These are phyloP conservation scores for Trichoderma sp. DNA, from an alignment of 2,329 filamentous ascomycete species.

Conservation along the genomic window DNA sequence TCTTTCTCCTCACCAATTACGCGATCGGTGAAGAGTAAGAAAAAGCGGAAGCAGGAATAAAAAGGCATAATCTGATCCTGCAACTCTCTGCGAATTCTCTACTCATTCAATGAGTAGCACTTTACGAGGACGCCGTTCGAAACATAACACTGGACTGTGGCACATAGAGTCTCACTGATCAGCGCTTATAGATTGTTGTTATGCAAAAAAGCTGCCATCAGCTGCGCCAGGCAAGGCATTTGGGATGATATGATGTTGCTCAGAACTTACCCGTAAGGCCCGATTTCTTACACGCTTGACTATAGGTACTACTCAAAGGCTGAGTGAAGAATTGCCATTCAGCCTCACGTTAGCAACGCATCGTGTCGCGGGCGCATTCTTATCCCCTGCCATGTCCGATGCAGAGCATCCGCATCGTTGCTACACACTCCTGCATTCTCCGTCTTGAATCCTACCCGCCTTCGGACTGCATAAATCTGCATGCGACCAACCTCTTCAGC, in stretches of 20 bases:
- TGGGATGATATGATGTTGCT: not conserved
- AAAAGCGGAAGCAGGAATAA: not conserved
- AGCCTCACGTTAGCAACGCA: slow-evolving; percentile 24
- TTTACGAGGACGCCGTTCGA: not conserved
- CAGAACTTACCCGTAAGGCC: not conserved
- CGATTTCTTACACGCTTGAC: not conserved
- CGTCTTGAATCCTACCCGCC: slow-evolving; percentile 10
- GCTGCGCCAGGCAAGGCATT: not conserved
- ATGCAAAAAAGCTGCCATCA: not conserved
- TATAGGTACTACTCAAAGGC: not conserved
- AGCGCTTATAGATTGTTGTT: not conserved
- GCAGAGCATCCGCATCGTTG: slow-evolving; percentile 25
- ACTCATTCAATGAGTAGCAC: not conserved
- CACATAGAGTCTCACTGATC: not conserved
- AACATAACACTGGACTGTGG: not conserved
- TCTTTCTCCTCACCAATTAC: not conserved
- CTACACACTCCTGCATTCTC: slow-evolving; percentile 19
- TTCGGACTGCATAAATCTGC: slow-evolving; percentile 13
- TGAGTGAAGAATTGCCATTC: slow-evolving; percentile 14
- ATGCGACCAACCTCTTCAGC: not conserved
- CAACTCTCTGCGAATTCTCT: not conserved
- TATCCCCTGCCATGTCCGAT: slow-evolving; percentile 19
- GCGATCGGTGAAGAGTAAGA: not conserved
- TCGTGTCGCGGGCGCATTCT: slow-evolving; percentile 12
- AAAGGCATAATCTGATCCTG: not conserved